Evolutionary conservation across 23 red algal genomes (phyloP).

Genomic region (Porphyridium purpureum): DNA sequence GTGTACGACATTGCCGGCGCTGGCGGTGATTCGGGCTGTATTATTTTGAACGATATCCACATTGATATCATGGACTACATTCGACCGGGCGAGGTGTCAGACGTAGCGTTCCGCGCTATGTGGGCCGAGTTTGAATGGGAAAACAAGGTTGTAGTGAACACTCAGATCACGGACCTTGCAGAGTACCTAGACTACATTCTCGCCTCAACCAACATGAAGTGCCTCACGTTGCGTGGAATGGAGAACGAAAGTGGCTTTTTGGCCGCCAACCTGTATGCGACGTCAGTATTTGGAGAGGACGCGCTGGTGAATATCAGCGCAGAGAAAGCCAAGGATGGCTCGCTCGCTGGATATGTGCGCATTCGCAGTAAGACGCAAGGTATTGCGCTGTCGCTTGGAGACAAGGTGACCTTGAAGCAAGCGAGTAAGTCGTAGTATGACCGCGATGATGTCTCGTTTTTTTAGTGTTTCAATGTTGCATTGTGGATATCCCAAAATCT

Average conservation of each 20-base stretch:
- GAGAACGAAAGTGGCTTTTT: slow-evolving; percentile 83
- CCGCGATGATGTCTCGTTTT: too few species aligned
- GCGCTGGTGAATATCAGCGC: slow-evolving; percentile 80
- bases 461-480: too few species aligned
- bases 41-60: slow-evolving; percentile 95
- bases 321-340: slow-evolving; percentile 46
- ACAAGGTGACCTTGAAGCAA: slow-evolving; percentile 44
- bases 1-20: slow-evolving; percentile 79
- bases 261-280: slow-evolving; percentile 88
- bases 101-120: slow-evolving; percentile 77
- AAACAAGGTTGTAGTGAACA: slow-evolving; percentile 62
- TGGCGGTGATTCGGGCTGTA: slow-evolving; percentile 33
- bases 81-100: slow-evolving; percentile 56
- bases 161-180: slow-evolving; percentile 28
- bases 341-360: slow-evolving; percentile 59
- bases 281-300: slow-evolving; percentile 88
- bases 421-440: neutral
- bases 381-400: slow-evolving; percentile 80
- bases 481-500: too few species aligned
- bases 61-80: slow-evolving; percentile 99
- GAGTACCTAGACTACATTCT: slow-evolving; percentile 61
- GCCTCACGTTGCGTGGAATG: slow-evolving; percentile 53
- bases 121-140: slow-evolving; percentile 99
- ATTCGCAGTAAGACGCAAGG: slow-evolving; percentile 99
- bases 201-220: slow-evolving; percentile 86